Evolutionary conservation across 768 basidiomycete genomes (phyloP).

Genomic region (Mycena galopus): DNA sequence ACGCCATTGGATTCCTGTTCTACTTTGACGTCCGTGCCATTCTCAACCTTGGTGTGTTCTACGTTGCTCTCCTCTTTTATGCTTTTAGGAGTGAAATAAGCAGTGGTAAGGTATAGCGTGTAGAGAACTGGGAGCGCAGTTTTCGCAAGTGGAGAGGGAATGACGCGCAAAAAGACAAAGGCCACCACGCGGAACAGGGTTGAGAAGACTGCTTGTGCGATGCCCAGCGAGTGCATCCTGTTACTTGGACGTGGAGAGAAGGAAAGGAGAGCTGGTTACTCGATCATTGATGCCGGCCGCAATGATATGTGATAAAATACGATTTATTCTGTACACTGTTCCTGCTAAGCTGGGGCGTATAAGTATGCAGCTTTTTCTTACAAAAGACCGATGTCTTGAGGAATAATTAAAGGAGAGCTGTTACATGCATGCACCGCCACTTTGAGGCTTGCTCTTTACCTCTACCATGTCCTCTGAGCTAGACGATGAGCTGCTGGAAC

Average conservation of each 20-base stretch:
- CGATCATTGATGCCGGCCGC: too few species aligned
- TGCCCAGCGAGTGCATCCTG: not conserved
- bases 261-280: too few species aligned
- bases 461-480: constrained; percentile 40
- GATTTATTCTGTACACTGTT: too few species aligned
- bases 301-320: too few species aligned
- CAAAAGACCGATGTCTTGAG: too few species aligned
- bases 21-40: not conserved
- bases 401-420: too few species aligned
- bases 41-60: not conserved
- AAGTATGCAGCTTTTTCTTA: too few species aligned
- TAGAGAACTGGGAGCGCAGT: constrained; percentile 51
- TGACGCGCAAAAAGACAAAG: constrained; percentile 65
- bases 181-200: constrained; percentile 56
- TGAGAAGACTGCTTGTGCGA: constrained; percentile 37
- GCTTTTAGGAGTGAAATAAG: constrained; percentile 57
- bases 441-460: not conserved
- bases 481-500: constrained; percentile 84
- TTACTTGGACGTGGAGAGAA: too few species aligned
- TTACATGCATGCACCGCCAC: too few species aligned
- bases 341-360: too few species aligned
- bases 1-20: not conserved
- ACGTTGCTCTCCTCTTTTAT: not conserved
- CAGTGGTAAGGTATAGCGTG: constrained; percentile 62
- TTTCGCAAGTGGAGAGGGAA: constrained; percentile 35